These are phyloP conservation scores for Agaricales sp. DNA, from an alignment of 1,284 basidiomycete species.

Conservation along the genomic window DNA sequence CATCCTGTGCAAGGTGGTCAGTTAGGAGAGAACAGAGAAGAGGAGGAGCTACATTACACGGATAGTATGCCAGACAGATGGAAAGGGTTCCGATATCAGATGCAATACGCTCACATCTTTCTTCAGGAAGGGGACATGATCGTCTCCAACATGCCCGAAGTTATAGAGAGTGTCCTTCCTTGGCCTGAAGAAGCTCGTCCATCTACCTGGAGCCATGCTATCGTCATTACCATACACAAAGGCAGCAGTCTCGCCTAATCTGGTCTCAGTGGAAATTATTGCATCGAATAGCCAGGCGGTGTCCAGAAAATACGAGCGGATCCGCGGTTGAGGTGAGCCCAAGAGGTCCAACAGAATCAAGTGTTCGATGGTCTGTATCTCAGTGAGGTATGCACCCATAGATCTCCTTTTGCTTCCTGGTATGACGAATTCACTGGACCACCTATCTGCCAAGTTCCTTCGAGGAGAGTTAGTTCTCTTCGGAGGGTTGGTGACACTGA, in stretches of 20 bases:
- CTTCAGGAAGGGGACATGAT: conserved; percentile 87
- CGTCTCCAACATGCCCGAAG: conserved; percentile 76
- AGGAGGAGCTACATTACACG: conserved; percentile 32
- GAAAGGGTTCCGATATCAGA: conserved; percentile 86
- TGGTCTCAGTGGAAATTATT: conserved; percentile 56
- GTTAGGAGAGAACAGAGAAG: conserved; percentile 3
- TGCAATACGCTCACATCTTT: conserved; percentile 87
- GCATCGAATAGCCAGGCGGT: conserved; percentile 88
- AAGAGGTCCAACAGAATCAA: conserved; percentile 86
- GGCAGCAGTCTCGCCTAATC: conserved; percentile 52
- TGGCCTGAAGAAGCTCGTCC: conserved; percentile 54
- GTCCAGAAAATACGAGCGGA: conserved; percentile 76
- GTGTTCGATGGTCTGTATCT: conserved; percentile 78
- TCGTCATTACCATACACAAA: conserved; percentile 36
- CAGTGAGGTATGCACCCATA: conserved; percentile 39
- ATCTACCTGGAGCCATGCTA: conserved; percentile 31
- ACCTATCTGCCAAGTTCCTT: conserved; percentile 80
- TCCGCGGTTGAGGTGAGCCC: conserved; percentile 61
- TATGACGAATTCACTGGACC: conserved; percentile 61
- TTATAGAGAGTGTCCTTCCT: conserved; percentile 30
- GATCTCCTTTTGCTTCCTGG: conserved; percentile 54
- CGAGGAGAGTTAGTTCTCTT: conserved; percentile 3
- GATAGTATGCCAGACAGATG: conserved; percentile 84
- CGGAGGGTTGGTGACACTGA: conserved; percentile 5
- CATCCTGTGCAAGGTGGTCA: conserved; percentile 49